Conservation (phyloP, 257 asterid species). For the Avicennia marina region DNA sequence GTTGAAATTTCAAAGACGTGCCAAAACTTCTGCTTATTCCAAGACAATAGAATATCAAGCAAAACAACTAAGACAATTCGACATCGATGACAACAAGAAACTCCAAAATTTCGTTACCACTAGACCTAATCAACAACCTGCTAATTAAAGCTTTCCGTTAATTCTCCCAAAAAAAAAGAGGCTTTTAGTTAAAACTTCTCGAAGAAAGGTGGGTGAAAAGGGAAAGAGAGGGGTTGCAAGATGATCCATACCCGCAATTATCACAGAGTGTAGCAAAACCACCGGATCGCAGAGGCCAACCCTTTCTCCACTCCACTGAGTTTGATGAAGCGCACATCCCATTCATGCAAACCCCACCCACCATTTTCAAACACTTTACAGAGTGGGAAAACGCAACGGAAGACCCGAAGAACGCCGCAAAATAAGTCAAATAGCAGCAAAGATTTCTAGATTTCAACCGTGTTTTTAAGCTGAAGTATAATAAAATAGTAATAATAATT, state of each 20-base stretch:
- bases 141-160: no score
- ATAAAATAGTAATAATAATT: not conserved
- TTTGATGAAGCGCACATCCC: slow-evolving; percentile 46
- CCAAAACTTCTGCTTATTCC: no score
- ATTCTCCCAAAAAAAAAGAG: no score
- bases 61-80: not conserved
- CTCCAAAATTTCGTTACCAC: not conserved
- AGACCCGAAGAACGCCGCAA: slow-evolving; percentile 1
- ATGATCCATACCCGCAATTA: slow-evolving; percentile 59
- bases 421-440: slow-evolving; percentile 9
- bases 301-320: slow-evolving; percentile 52
- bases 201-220: not conserved
- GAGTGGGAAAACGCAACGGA: not conserved
- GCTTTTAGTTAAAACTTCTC: no score
- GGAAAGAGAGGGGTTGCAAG: not conserved
- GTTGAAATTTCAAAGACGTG: no score
- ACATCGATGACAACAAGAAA: slow-evolving; percentile 6
- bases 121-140: slow-evolving; percentile 3
- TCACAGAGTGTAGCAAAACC: slow-evolving; percentile 69
- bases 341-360: slow-evolving; percentile 69
- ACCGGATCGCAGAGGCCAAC: slow-evolving; percentile 84
- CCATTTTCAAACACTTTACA: slow-evolving; percentile 27
- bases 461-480: not conserved
- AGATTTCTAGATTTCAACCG: slow-evolving; percentile 3
- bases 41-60: slow-evolving; percentile 8